Evolutionary conservation across 2,329 filamentous ascomycete species (phyloP).

Genomic region (Coniochaeta prunicola): DNA sequence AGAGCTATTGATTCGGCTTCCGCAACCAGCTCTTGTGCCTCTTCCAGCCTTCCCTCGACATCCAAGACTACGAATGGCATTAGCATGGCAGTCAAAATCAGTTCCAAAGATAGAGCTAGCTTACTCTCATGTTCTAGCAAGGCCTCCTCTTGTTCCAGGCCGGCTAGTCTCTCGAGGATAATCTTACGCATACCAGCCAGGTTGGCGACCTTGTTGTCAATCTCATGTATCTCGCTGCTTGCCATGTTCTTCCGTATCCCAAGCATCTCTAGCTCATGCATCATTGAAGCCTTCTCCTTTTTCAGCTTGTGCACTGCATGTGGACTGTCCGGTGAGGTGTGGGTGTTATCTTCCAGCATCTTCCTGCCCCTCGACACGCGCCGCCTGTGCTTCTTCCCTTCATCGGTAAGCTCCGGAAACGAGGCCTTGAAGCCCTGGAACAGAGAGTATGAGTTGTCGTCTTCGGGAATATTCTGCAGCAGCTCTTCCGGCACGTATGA

Average conservation of each 20-base stretch:
- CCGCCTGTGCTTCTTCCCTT: conserved; percentile 63
- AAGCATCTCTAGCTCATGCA: conserved; percentile 86
- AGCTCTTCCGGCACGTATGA: conserved; percentile 86
- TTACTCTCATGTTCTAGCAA: conserved; percentile 81
- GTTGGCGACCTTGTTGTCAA: conserved; percentile 94
- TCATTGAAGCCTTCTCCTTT: conserved; percentile 71
- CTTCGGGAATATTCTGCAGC: conserved; percentile 79
- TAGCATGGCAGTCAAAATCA: conserved; percentile 2
- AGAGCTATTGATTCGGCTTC: conserved; percentile 50
- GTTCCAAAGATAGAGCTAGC: conserved; percentile 17
- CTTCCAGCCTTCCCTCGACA: conserved; percentile 53
- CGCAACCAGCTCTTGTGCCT: conserved; percentile 50
- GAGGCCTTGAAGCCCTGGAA: conserved; percentile 96
- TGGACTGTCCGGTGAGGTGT: conserved; percentile 43
- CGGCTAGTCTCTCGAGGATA: conserved; percentile 78
- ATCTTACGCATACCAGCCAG: conserved; percentile 88
- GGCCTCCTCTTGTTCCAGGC: conserved; percentile 83
- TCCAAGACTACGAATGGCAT: conserved; percentile 46
- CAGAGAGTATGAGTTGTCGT: conserved; percentile 79
- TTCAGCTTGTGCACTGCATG: conserved; percentile 67
- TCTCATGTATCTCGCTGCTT: conserved; percentile 89
- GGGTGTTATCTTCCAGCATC: conserved; percentile 56
- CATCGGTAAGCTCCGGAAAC: conserved; percentile 64
- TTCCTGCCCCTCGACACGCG: conserved; percentile 70
- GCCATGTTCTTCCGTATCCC: conserved; percentile 95